Conservation (phyloP, 306 rosid genomes). For the Pyrus pyrifolia region DNA sequence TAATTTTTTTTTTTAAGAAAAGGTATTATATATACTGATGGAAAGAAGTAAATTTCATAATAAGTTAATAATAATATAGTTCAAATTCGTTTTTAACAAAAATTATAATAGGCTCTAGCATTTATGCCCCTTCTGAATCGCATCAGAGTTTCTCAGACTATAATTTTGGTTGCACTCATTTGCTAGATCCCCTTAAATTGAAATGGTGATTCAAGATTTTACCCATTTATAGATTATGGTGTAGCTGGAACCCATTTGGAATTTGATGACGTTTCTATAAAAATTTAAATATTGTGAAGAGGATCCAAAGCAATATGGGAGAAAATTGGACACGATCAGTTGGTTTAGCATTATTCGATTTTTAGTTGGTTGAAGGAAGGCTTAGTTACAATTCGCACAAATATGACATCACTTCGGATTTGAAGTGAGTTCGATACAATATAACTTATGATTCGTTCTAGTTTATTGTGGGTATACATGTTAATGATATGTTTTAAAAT, state of each 20-base stretch:
- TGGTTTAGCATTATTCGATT: too few relatives aligned
- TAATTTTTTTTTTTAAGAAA: too few relatives aligned
- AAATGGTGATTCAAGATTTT: background rate
- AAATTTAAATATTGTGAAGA: background rate
- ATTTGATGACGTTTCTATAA: background rate
- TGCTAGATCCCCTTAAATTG: background rate
- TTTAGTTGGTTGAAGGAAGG: too few relatives aligned
- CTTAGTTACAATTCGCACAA: too few relatives aligned
- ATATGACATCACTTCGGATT: too few relatives aligned
- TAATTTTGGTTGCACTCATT: background rate
- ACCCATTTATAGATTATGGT: background rate
- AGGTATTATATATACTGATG: too few relatives aligned
- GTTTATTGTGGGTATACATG: too few relatives aligned
- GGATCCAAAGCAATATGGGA: background rate
- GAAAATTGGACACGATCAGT: too few relatives aligned
- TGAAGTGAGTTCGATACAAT: too few relatives aligned
- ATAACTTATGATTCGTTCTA: too few relatives aligned
- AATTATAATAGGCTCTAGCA: background rate
- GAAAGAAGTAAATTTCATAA: accelerated
- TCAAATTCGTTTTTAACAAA: accelerated
- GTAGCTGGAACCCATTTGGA: background rate
- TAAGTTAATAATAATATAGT: accelerated
- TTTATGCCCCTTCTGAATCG: background rate
- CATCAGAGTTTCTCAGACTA: background rate
- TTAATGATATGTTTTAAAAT: too few relatives aligned